phyloP scores from a whole-genome alignment of 192 early-diverging fungal genomes.

The Endogone sp. region DNA sequence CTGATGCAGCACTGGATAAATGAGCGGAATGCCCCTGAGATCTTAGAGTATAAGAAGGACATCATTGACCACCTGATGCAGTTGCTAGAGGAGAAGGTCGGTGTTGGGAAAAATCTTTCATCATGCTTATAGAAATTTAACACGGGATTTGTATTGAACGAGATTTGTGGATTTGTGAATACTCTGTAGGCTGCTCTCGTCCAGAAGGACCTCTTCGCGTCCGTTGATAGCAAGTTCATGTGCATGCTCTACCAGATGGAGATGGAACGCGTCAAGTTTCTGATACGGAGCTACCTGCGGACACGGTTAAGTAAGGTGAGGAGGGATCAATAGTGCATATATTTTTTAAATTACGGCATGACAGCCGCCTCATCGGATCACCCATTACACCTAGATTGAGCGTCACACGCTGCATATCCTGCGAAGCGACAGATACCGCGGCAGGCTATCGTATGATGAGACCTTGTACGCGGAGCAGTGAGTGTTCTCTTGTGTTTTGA shows the following conservation, averaged over 20 bases:
- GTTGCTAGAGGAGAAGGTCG: slow-evolving; percentile 54
- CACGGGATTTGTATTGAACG: too few species aligned
- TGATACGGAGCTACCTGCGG: slow-evolving; percentile 58
- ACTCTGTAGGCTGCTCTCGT: slow-evolving; percentile 25
- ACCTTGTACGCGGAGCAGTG: slow-evolving; percentile 43
- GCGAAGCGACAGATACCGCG: slow-evolving; percentile 21
- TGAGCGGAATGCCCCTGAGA: slow-evolving; percentile 63
- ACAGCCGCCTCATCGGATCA: background rate
- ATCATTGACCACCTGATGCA: slow-evolving; percentile 46
- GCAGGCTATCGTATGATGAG: slow-evolving; percentile 47
- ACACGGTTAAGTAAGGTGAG: slow-evolving; percentile 63
- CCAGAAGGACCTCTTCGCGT: slow-evolving; percentile 26
- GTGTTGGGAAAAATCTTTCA: too few species aligned
- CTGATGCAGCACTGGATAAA: slow-evolving; percentile 53
- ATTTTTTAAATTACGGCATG: background rate
- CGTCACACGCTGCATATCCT: slow-evolving; percentile 40
- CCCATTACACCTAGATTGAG: slow-evolving; percentile 50
- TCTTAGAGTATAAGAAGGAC: slow-evolving; percentile 46
- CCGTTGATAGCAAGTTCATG: slow-evolving; percentile 43
- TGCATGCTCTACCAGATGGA: slow-evolving; percentile 60
- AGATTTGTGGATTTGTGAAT: too few species aligned
- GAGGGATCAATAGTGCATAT: slow-evolving; percentile 31
- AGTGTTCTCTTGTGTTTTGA: slow-evolving; percentile 2
- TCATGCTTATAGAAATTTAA: too few species aligned
- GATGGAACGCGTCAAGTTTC: slow-evolving; percentile 63